These are phyloP conservation scores for Hysterium pulicare DNA, from an alignment of 2,329 filamentous ascomycete genomes.

Conservation along the genomic window DNA sequence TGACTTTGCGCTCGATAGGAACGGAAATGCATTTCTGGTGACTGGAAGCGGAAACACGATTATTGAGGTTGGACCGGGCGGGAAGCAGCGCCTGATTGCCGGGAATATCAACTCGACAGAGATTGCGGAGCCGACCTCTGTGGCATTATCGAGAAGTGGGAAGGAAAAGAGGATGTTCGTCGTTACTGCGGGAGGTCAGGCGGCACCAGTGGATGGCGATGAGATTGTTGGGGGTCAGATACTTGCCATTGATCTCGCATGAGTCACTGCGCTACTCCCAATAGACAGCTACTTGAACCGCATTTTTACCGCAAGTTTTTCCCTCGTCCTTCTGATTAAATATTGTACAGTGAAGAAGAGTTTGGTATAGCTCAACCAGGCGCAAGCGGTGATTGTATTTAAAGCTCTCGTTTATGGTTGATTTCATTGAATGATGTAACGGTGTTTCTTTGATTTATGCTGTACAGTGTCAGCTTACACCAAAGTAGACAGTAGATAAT, in stretches of 20 bases:
- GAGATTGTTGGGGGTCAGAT: not conserved
- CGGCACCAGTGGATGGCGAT: not conserved
- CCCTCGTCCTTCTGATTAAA: no score
- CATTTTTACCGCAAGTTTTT: no score
- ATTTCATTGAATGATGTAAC: no score
- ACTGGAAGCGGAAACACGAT: not conserved
- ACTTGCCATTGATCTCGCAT: not conserved
- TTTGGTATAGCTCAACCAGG: no score
- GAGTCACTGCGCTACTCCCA: no score
- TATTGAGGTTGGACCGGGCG: not conserved
- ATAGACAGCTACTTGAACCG: no score
- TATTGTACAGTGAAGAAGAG: no score
- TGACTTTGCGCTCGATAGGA: slow-evolving; percentile 1
- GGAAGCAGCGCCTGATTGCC: not conserved
- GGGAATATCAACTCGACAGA: not conserved
- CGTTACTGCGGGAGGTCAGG: not conserved
- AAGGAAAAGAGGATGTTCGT: not conserved
- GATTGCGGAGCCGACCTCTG: slow-evolving; percentile 1
- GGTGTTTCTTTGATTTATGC: no score
- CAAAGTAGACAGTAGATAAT: no score
- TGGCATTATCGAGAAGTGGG: not conserved
- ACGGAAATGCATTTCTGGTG: not conserved
- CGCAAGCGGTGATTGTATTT: no score
- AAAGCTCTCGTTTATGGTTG: no score
- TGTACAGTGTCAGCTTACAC: no score